Percentiles rank a stretch among this genome's conserved stretches.
Conservation (phyloP, 257 asterid genomes). For the Plantago major region DNA sequence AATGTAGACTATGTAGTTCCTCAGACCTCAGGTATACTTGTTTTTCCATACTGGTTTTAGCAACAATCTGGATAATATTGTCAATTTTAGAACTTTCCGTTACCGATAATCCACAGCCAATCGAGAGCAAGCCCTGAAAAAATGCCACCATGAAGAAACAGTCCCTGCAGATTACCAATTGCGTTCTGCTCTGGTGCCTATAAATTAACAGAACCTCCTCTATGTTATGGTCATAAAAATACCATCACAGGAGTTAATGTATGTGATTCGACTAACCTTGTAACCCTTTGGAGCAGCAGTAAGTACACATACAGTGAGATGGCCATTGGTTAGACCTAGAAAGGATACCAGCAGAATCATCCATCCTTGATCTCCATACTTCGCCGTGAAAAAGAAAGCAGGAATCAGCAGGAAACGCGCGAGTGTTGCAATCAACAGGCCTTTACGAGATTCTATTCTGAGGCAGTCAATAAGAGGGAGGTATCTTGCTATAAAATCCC, state of each 20-base stretch:
- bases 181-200: conserved; percentile 98
- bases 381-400: conserved; percentile 74
- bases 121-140: conserved; percentile 62
- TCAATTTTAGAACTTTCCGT: conserved; percentile 32
- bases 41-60: too few relatives aligned
- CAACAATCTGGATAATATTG: too few relatives aligned
- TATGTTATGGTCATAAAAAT: neutral
- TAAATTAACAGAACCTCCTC: neutral
- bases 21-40: too few relatives aligned
- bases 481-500: conserved; percentile 67
- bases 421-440: conserved; percentile 40
- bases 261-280: conserved; percentile 40
- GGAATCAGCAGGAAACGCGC: conserved; percentile 66
- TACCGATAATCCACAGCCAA: conserved; percentile 84
- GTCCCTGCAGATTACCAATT: conserved; percentile 66
- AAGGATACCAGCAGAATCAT: conserved; percentile 65
- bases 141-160: conserved; percentile 66
- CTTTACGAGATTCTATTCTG: conserved; percentile 53
- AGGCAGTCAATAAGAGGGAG: conserved; percentile 46
- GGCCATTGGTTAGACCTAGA: conserved; percentile 72
- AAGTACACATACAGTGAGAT: conserved; percentile 72
- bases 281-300: conserved; percentile 71
- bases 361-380: conserved; percentile 77
- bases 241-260: neutral
- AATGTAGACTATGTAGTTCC: too few relatives aligned